Evolutionary conservation across 192 early-diverging fungal species (phyloP), one percentile per base, ranked within the genome.

Genomic region (Entomortierella parvispora): DNA sequence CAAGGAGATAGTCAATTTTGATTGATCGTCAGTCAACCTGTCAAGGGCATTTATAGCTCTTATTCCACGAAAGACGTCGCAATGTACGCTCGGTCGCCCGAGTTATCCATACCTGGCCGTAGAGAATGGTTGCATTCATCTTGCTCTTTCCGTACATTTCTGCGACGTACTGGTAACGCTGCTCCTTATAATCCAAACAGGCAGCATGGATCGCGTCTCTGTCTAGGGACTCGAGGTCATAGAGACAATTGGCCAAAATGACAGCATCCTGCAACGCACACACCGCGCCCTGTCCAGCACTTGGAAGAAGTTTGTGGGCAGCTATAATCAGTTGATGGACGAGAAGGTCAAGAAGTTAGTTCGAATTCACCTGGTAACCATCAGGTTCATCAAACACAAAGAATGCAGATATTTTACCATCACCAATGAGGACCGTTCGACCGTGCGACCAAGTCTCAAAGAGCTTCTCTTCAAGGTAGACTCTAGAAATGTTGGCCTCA

Each of bases 181-280:
- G 55, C 2, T 29, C 56, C 17, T 29, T 34, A n/a, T 42, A 68
- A n/a, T 49, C 47, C 10, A 50, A 49, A 14, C 47, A 45, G 0
- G 65, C 56, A 12, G n/a, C 28, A 5, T 68, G 26, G 47, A 68
- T 68, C 14, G 18, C 4, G 14, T 58, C 56, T 20, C n/a, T 15
- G 1, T 40, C 18, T 14, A 50, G 6, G 8, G 44, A 11, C 34
- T 49, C 11, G 14, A 68, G 44, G 12, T 68, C 65, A 31, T 68
- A 68, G 1, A 68, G 37, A 47, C 65, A 58, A 37, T 68, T 68
- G 0, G 57, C 65, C 2, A 68, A 28, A n/a, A 58, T 43, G 2
- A 68, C 48, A n/a, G 65, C 65, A 34, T 68, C 65, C 20, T 68
- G 65, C 47, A 68, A 42, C 0, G 56, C 65, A 25, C 40, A 58